Evolutionary conservation across 176 grass and related monocot genomes (phyloP).

Genomic region (Juncus inflexus): DNA sequence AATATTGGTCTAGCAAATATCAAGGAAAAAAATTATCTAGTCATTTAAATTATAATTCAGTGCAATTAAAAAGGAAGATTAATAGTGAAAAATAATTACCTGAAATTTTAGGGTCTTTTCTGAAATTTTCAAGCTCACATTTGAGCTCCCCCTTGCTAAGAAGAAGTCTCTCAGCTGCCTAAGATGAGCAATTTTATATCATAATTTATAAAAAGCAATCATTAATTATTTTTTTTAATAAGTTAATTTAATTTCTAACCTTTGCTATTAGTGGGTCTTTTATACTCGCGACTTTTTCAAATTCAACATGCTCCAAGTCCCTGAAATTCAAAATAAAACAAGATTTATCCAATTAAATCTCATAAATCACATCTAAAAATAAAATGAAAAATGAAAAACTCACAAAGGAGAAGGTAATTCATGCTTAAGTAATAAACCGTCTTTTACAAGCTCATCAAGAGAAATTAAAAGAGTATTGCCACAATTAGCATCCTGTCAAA

Average conservation of each 20-base stretch:
- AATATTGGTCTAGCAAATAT: no score
- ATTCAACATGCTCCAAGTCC: constrained; percentile 62
- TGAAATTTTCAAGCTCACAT: constrained; percentile 60
- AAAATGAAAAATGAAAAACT: constrained; percentile 32
- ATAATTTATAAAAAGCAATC: constrained; percentile 30
- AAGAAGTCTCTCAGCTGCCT: constrained; percentile 93
- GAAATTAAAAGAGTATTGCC: constrained; percentile 87
- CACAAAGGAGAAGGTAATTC: constrained; percentile 73
- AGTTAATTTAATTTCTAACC: constrained; percentile 37
- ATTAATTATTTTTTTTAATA: constrained; percentile 1
- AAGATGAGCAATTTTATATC: constrained; percentile 33
- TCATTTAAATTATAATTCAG: constrained; percentile 17
- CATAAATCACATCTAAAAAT: constrained; percentile 7
- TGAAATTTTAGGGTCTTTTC: constrained; percentile 86
- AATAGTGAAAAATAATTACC: constrained; percentile 37
- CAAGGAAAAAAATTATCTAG: no score
- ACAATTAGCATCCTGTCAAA: constrained; percentile 84
- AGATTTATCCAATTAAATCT: constrained; percentile 20
- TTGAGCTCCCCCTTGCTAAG: constrained; percentile 59
- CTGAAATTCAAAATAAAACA: constrained; percentile 36
- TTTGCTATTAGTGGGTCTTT: constrained; percentile 87
- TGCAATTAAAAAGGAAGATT: constrained; percentile 10
- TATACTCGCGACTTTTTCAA: constrained; percentile 60
- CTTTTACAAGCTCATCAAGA: constrained; percentile 90
- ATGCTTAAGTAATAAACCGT: constrained; percentile 68